Base-by-base conservation (phyloP, 345 rosid genomes). In the Combretum micranthum region DNA sequence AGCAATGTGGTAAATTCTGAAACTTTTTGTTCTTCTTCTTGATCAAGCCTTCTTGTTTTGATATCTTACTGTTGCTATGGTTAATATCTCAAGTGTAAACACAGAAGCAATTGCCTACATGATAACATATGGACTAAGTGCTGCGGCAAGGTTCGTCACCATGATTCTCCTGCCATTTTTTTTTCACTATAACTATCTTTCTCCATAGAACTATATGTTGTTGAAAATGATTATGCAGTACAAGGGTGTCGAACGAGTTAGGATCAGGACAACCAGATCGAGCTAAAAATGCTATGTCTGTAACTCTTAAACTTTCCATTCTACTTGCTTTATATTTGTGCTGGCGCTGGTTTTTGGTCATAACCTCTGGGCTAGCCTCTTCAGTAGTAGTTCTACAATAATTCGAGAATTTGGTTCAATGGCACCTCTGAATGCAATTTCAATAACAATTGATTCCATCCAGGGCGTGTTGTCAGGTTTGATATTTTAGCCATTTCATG, bases 221-320 rank as follows among this genome's bases (percentile, higher is more conserved):
- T 32, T 32, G 39, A 32, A 32, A 2, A 32, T 32, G 39, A 19
- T 46, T 6, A 13, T 60, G 54, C 64, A 88, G 98, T 72, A 88
- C 98, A 13, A 84, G 92, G 55, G 90, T 88, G 58, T 84, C 96
- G 1, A 88, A 91, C 44, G 92, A 86, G 58, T 52, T 86, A 55
- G 98, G 93, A 69, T 90, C 95, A 0, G 92, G 68, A 53, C 75
- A 72, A 20, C 52, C 78, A 12, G 47, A 55, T 15, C 52, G 43
- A 32, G 93, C 90, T 15, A 83, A 81, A 63, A 73, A 59, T 13
- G 90, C 88, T 15, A 80, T 74, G 73, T 45, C 11, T 0, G 73
- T 78, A 53, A 64, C 80, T 21, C 44, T 85, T 17, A 78, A 78
- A 69, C 75, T 88, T 61, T 72, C 87, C 9, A 20, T 81, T 47